Conservation (phyloP, 2,329 filamentous ascomycete species). For the Nigrospora osmanthi region DNA sequence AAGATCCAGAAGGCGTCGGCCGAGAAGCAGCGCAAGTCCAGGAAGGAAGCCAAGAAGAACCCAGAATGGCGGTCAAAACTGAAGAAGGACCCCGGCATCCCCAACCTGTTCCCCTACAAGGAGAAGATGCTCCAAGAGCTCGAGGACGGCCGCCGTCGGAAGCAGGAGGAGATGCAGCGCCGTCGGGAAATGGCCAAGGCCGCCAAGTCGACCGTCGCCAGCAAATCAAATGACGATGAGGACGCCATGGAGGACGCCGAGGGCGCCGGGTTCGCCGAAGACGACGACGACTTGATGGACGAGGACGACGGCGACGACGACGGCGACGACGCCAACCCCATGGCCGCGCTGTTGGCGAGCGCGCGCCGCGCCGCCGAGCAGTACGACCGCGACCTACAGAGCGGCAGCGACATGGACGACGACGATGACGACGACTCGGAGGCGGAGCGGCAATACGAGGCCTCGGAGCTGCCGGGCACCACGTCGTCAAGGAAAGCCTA, state of each 20-base stretch:
- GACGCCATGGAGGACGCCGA: constrained; percentile 35
- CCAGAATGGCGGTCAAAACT: constrained; percentile 91
- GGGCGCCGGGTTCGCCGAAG: constrained; percentile 39
- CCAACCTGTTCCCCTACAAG: constrained; percentile 96
- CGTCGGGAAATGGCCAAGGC: constrained; percentile 66
- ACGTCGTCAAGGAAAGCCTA: constrained; percentile 74
- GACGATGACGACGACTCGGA: constrained; percentile 34
- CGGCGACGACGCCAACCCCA: constrained; percentile 70
- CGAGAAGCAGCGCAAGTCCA: constrained; percentile 83
- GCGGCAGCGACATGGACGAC: constrained; percentile 52
- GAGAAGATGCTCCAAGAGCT: constrained; percentile 91
- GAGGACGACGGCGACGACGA: constrained; percentile 48
- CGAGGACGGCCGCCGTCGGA: constrained; percentile 75
- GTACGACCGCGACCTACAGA: constrained; percentile 59
- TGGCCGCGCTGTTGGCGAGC: constrained; percentile 84
- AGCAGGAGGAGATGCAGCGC: constrained; percentile 69
- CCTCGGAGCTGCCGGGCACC: constrained; percentile 41
- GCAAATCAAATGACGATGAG: constrained; percentile 36
- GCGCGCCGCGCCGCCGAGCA: constrained; percentile 70
- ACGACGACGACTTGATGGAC: constrained; percentile 22
- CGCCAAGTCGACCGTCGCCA: constrained; percentile 41
- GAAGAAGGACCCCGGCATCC: constrained; percentile 97
- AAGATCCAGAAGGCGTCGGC: constrained; percentile 92
- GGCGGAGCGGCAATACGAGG: constrained; percentile 37
- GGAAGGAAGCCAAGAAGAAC: constrained; percentile 90